Evolutionary conservation across 371 early-diverging fungal genomes (phyloP).

Genomic region (Mucor mucedo): DNA sequence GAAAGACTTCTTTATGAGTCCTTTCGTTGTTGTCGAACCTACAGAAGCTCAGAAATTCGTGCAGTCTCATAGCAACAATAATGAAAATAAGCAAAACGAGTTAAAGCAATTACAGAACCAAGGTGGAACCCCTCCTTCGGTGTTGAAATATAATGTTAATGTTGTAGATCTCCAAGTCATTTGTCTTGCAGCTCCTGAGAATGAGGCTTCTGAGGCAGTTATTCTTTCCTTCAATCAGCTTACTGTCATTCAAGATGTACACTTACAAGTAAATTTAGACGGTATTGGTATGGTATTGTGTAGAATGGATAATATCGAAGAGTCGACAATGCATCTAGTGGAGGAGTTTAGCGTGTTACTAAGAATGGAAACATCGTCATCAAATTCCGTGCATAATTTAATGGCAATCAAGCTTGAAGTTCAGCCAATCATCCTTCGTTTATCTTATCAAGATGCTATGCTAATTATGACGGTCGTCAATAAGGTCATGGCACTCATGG

Average conservation of each 20-base stretch:
- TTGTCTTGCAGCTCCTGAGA: constrained; percentile 79
- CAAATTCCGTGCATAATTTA: constrained; percentile 56
- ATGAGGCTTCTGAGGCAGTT: constrained; percentile 82
- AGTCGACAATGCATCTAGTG: constrained; percentile 80
- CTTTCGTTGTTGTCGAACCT: constrained; percentile 42
- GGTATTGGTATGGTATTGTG: constrained; percentile 90
- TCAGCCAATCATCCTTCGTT: constrained; percentile 65
- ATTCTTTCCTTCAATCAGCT: constrained; percentile 81
- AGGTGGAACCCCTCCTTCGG: constrained; percentile 14
- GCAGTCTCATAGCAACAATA: constrained; percentile 36
- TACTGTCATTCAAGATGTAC: constrained; percentile 67
- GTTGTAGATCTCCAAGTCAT: constrained; percentile 84
- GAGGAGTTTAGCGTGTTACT: constrained; percentile 80
- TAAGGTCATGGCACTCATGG: constrained; percentile 68
- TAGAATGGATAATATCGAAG: constrained; percentile 79
- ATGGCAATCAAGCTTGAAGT: constrained; percentile 69
- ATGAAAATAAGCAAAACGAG: constrained; percentile 13
- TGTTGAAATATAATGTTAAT: constrained; percentile 65
- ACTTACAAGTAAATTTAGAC: constrained; percentile 68
- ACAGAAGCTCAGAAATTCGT: constrained; percentile 53
- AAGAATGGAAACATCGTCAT: constrained; percentile 62
- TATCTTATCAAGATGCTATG: constrained; percentile 86
- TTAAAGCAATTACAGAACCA: constrained; percentile 13
- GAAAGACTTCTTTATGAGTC: constrained; percentile 72
- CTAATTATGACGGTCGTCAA: constrained; percentile 83